These are phyloP conservation scores for Diaporthe amygdali DNA, from an alignment of 2,329 filamentous ascomycete species.

Conservation along the genomic window DNA sequence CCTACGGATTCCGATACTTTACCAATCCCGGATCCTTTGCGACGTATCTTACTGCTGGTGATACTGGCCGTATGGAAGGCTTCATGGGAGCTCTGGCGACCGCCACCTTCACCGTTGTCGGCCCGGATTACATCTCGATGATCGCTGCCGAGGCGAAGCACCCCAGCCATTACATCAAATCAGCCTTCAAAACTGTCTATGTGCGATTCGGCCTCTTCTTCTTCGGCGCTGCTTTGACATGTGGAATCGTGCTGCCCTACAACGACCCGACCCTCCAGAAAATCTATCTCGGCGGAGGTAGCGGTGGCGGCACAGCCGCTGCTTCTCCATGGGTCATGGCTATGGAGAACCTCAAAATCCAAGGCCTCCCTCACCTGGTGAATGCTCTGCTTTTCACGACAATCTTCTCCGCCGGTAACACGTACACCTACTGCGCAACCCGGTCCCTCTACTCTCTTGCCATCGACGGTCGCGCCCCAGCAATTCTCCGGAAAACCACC, in stretches of 20 bases:
- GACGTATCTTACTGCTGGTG: constrained; percentile 63
- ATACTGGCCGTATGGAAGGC: constrained; percentile 71
- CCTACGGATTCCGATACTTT: constrained; percentile 77
- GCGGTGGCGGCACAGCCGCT: constrained; percentile 47
- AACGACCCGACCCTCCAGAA: constrained; percentile 60
- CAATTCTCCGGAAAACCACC: constrained; percentile 62
- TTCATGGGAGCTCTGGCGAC: constrained; percentile 72
- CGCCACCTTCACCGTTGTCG: constrained; percentile 67
- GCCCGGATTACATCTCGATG: constrained; percentile 71
- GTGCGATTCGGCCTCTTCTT: constrained; percentile 76
- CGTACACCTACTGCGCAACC: constrained; percentile 25
- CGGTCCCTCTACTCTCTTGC: constrained; percentile 25
- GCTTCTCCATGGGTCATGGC: constrained; percentile 69
- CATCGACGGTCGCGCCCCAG: constrained; percentile 25
- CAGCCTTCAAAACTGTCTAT: constrained; percentile 76
- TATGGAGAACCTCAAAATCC: constrained; percentile 58
- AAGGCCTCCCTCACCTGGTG: constrained; percentile 61
- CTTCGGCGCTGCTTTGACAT: constrained; percentile 68
- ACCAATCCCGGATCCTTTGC: constrained; percentile 65
- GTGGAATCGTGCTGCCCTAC: constrained; percentile 72
- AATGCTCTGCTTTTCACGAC: constrained; percentile 52
- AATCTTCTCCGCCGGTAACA: constrained; percentile 27
- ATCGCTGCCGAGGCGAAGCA: constrained; percentile 74
- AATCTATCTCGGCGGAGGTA: constrained; percentile 49
- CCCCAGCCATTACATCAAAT: constrained; percentile 67